These are phyloP conservation scores for Xylariaceae sp. DNA, from an alignment of 2,329 filamentous ascomycete species.

Conservation along the genomic window DNA sequence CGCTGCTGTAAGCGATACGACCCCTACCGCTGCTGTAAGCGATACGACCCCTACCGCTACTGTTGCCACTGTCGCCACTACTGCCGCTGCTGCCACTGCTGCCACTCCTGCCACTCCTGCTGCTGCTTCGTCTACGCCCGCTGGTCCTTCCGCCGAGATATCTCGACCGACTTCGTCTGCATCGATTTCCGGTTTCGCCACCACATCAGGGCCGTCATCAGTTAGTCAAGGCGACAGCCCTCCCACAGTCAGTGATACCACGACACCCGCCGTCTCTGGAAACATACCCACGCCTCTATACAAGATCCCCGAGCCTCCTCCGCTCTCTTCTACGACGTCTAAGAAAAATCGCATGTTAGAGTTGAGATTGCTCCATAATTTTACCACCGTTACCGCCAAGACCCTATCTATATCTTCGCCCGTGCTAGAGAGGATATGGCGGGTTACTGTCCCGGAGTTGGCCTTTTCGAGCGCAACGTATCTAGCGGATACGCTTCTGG, in stretches of 20 bases:
- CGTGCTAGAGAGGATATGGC: conserved; percentile 52
- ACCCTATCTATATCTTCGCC: conserved; percentile 52
- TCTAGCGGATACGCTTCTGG: conserved; percentile 58
- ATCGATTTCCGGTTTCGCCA: conserved; percentile 21
- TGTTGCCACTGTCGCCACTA: not conserved
- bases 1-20: not conserved
- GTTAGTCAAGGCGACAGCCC: conserved; percentile 28
- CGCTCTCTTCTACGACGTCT: conserved; percentile 35
- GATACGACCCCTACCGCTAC: not conserved
- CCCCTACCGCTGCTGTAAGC: not conserved
- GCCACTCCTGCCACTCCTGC: not conserved
- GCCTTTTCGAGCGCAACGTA: conserved; percentile 55
- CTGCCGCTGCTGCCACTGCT: not conserved
- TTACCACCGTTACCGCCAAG: conserved; percentile 54
- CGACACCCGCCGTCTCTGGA: conserved; percentile 23
- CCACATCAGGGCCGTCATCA: conserved; percentile 22
- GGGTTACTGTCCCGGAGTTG: conserved; percentile 52
- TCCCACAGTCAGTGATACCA: conserved; percentile 23
- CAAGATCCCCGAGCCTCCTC: conserved; percentile 32
- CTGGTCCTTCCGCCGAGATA: conserved; percentile 19
- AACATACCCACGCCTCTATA: conserved; percentile 33
- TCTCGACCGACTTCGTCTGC: conserved; percentile 6
- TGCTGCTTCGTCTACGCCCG: conserved; percentile 25
- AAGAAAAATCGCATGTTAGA: conserved; percentile 48
- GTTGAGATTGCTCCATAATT: conserved; percentile 59